Base-by-base conservation (phyloP, 2,329 filamentous ascomycete species). In the Calonectria henricotiae region DNA sequence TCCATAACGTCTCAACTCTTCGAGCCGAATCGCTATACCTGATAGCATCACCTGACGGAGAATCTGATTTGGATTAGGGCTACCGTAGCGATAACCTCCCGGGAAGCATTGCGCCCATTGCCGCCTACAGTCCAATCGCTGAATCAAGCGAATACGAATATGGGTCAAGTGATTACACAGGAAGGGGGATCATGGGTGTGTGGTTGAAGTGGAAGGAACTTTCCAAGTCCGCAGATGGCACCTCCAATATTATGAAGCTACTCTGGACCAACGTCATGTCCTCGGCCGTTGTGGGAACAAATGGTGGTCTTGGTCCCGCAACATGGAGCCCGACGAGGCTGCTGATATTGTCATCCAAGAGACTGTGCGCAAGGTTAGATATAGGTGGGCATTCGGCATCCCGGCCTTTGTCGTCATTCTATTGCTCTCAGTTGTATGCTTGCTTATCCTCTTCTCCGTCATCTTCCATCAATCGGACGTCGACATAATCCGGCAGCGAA, bases 271-370 rank as follows among this genome's bases (percentile, higher is more conserved):
- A 72, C 15, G n/a, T 72, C n/a, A 71, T 69, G 11, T 67, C 70
- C 5, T 74, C 72, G 4, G 70, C 72, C 37, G 51, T 75, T 3
- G 72, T 73, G 6, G 73, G 73, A 30, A 63, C 67, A 5, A 74
- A 73, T 17, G 72, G 73, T 5, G 68, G 64, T 15, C 68, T 75
- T 7, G 73, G 6, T 23, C 65, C 4, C 17, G 72, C 8, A 75
- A 75, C 41, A 51, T 39, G 47, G 58, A 68, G 4, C 62, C 51
- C 5, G 60, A 65, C 13, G 62, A 69, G 8, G 68, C 62, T 4
- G 58, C 68, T 3, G 27, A 32, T 3, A 30, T 75, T 3, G 20
- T 4, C 11, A 68, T 73, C 5, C 37, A 61, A 15, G 67, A 63
- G 13, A 68, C 67, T 13, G 58, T 63, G 5, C 65, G 62, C n/a